A percentile compares a stretch with the other conserved stretches of the same genome.
Conservation (phyloP, 2,329 filamentous ascomycete genomes). For the Trichophyton simii region DNA sequence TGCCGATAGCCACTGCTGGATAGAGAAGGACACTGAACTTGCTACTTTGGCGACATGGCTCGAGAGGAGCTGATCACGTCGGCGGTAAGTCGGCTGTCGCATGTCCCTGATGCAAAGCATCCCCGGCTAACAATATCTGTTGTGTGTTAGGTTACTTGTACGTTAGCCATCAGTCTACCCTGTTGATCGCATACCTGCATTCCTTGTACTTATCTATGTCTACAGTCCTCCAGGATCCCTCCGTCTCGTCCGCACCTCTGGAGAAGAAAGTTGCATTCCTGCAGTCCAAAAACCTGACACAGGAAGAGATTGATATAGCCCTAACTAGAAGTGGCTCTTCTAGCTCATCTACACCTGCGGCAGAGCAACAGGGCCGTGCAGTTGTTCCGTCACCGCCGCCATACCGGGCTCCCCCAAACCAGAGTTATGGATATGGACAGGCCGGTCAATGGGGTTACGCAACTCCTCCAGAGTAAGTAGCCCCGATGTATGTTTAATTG, state of each 20-base stretch:
- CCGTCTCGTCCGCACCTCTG: slow-evolving; percentile 74
- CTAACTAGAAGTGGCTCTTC: slow-evolving; percentile 58
- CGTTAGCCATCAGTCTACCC: slow-evolving; percentile 15
- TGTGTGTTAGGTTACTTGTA: slow-evolving; percentile 39
- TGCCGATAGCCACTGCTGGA: neutral
- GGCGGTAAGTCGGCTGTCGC: slow-evolving; percentile 44
- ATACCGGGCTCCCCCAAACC: slow-evolving; percentile 32
- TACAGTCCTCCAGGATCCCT: slow-evolving; percentile 84
- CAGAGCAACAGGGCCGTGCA: slow-evolving; percentile 38
- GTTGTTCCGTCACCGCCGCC: slow-evolving; percentile 27
- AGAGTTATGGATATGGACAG: slow-evolving; percentile 39
- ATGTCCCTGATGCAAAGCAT: neutral
- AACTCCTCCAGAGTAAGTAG: slow-evolving; percentile 40
- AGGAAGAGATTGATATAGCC: slow-evolving; percentile 83
- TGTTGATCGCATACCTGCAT: neutral
- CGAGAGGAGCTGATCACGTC: slow-evolving; percentile 86
- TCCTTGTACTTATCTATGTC: slow-evolving; percentile 6
- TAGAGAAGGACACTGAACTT: neutral
- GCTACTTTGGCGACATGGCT: slow-evolving; percentile 51
- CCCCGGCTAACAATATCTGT: slow-evolving; percentile 16
- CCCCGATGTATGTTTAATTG: slow-evolving; percentile 7
- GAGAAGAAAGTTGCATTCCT: slow-evolving; percentile 89
- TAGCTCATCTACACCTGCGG: slow-evolving; percentile 32
- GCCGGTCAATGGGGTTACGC: slow-evolving; percentile 42
- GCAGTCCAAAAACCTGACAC: slow-evolving; percentile 90